A percentile compares a stretch with the other conserved stretches of the same genome.
phyloP scores from a whole-genome alignment of 75 land plant species.

The Pinus taeda region DNA sequence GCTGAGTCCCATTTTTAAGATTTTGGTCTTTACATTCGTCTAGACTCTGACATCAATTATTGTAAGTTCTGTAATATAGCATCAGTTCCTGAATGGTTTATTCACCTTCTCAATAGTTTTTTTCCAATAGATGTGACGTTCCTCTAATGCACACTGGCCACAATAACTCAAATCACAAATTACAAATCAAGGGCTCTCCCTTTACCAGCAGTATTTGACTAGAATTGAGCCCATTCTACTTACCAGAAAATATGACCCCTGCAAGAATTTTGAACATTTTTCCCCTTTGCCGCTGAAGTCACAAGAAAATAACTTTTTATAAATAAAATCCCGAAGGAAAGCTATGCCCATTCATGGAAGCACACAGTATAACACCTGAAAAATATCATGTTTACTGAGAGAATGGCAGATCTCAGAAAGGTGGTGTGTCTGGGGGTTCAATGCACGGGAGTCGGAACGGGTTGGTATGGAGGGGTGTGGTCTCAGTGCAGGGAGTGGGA shows the following conservation, averaged over 20 bases:
- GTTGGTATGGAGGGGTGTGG: background rate
- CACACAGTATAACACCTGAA: constrained; percentile 4
- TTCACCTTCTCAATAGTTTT: constrained; percentile 3
- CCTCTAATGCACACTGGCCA: background rate
- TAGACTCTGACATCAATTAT: constrained; percentile 8
- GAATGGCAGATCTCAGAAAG: background rate
- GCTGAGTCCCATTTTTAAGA: constrained; percentile 4
- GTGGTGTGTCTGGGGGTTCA: constrained; percentile 6
- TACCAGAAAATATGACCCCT: background rate
- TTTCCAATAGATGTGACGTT: constrained; percentile 9
- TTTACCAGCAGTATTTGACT: background rate
- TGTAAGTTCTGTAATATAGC: constrained; percentile 5
- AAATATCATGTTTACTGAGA: background rate
- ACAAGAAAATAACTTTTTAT: background rate
- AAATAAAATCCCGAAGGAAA: constrained; percentile 3
- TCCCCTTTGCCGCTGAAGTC: background rate
- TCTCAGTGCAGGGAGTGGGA: background rate
- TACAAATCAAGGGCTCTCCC: constrained; percentile 5
- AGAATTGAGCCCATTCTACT: constrained; percentile 9
- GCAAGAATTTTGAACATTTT: too few species aligned
- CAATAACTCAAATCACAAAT: background rate
- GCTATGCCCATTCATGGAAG: constrained; percentile 8
- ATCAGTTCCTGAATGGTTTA: constrained; percentile 4
- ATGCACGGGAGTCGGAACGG: constrained; percentile 13
- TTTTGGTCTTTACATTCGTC: background rate